Evolutionary conservation across 805 yeast species (phyloP).

Genomic region (Metschnikowia cubensis): DNA sequence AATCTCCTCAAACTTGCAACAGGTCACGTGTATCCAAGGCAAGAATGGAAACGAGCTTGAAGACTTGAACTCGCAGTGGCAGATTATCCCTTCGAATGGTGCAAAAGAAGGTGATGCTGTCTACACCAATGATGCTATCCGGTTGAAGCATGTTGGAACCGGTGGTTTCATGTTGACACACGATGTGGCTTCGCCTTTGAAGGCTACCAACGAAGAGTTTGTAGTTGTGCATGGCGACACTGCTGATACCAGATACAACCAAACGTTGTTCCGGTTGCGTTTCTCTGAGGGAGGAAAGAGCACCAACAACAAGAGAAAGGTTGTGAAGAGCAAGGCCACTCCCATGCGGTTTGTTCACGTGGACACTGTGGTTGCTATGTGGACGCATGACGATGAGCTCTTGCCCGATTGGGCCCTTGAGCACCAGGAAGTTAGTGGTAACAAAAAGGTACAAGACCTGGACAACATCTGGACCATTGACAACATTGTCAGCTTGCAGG

Average conservation of each 20-base stretch:
- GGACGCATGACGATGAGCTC: constrained; percentile 80
- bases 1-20: constrained; percentile 90
- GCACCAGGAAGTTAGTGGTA: constrained; percentile 94
- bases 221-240: constrained; percentile 64
- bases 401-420: constrained; percentile 94
- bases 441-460: constrained; percentile 67
- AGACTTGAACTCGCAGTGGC: constrained; percentile 79
- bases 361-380: constrained; percentile 86
- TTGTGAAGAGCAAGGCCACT: constrained; percentile 67
- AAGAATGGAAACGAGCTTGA: constrained; percentile 28
- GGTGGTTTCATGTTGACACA: constrained; percentile 80
- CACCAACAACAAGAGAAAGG: constrained; percentile 46
- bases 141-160: constrained; percentile 79
- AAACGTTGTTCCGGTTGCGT: constrained; percentile 75
- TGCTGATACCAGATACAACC: constrained; percentile 56
- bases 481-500: constrained; percentile 52
- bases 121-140: constrained; percentile 64
- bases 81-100: constrained; percentile 62
- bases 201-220: constrained; percentile 91
- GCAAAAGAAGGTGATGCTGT: constrained; percentile 34
- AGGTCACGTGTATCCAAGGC: constrained; percentile 68
- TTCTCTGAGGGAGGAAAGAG: constrained; percentile 33
- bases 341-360: constrained; percentile 71
- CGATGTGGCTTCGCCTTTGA: constrained; percentile 93
- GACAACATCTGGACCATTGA: constrained; percentile 78